phyloP scores from a whole-genome alignment of 768 basidiomycete species.

The Rhodosporidiobolus odoratus region DNA sequence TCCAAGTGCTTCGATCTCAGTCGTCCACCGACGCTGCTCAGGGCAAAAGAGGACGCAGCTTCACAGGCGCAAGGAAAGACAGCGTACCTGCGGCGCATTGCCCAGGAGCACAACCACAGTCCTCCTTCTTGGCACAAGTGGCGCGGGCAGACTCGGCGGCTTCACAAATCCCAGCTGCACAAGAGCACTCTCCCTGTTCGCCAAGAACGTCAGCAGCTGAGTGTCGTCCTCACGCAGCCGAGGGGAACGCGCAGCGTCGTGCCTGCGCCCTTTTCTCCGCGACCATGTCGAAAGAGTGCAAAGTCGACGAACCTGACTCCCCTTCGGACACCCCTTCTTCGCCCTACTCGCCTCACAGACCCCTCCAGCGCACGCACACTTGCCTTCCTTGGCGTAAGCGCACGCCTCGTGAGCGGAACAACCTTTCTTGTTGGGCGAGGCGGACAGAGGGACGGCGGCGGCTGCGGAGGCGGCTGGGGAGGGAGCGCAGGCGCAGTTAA shows the following conservation, averaged over 20 bases:
- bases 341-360: constrained; percentile 7
- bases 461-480: not conserved
- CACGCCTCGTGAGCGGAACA: constrained; percentile 11
- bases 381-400: constrained; percentile 6
- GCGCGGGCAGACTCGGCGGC: constrained; percentile 1
- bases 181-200: constrained; percentile 13
- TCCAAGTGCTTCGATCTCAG: too few relatives aligned
- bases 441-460: not conserved
- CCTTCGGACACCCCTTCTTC: constrained; percentile 17
- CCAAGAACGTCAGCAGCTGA: too few relatives aligned
- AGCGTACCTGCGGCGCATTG: constrained; percentile 11
- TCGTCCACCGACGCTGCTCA: too few relatives aligned
- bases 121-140: constrained; percentile 4
- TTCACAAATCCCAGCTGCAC: constrained; percentile 11
- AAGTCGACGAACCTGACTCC: not conserved
- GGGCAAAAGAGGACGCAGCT: too few relatives aligned
- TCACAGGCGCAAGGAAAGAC: too few relatives aligned
- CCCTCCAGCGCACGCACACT: constrained; percentile 9
- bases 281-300: too few relatives aligned
- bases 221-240: not conserved
- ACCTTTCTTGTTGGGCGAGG: not conserved
- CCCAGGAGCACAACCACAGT: not conserved
- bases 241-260: not conserved
- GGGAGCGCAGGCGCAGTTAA: constrained; percentile 15
- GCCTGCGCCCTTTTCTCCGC: too few relatives aligned